Evolutionary conservation across 2,329 filamentous ascomycete genomes (phyloP).

Genomic region (Hirsutella thompsonii): DNA sequence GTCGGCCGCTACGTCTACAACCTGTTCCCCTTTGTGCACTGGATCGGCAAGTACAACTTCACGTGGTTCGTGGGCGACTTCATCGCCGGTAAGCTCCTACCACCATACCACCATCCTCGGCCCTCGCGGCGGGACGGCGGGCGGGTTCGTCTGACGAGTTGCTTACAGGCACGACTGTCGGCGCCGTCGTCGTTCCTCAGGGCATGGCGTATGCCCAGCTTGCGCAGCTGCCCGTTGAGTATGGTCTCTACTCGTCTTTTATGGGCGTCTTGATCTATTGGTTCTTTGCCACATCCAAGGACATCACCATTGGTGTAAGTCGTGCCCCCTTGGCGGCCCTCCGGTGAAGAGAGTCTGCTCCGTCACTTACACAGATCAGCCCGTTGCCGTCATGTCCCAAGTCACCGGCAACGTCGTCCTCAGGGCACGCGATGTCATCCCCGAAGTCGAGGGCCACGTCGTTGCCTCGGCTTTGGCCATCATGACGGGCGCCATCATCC

Average conservation of each 20-base stretch:
- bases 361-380: slow-evolving; percentile 21
- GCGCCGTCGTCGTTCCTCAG: slow-evolving; percentile 41
- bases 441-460: slow-evolving; percentile 25
- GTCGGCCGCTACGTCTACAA: slow-evolving; percentile 22
- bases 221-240: slow-evolving; percentile 33
- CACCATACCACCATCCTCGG: neutral
- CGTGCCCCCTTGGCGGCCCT: neutral
- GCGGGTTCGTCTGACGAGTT: slow-evolving; percentile 8
- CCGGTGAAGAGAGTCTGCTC: neutral
- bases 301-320: slow-evolving; percentile 66
- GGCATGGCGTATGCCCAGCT: slow-evolving; percentile 40
- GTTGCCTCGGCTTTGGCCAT: slow-evolving; percentile 35
- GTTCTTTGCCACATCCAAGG: slow-evolving; percentile 94
- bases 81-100: slow-evolving; percentile 27
- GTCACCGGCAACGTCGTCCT: slow-evolving; percentile 36
- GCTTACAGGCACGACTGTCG: slow-evolving; percentile 27
- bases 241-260: slow-evolving; percentile 60
- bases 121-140: neutral
- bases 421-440: slow-evolving; percentile 22
- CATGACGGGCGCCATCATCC: slow-evolving; percentile 34
- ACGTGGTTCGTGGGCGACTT: slow-evolving; percentile 33
- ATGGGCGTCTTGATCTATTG: slow-evolving; percentile 93
- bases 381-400: slow-evolving; percentile 39
- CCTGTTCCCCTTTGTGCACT: slow-evolving; percentile 34
- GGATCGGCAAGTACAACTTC: slow-evolving; percentile 37